phyloP scores from a whole-genome alignment of 2,329 filamentous ascomycete genomes.

The Ophiocordyceps camponoti-saundersi region DNA sequence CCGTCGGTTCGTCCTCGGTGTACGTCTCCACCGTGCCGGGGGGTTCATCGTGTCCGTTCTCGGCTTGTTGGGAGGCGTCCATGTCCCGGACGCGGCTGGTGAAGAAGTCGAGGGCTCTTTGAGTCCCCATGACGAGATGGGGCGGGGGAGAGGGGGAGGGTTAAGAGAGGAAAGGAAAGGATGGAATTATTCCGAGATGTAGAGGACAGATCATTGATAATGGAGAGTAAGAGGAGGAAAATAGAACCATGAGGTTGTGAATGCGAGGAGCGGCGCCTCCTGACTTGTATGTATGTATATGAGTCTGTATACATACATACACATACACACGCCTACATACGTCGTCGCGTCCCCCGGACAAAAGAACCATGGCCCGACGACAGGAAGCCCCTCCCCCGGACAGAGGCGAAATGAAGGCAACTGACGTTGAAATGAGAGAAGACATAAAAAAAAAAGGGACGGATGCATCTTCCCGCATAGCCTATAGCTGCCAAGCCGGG shows the following conservation, averaged over 20 bases:
- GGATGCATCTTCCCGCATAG: background rate
- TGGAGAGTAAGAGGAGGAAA: too few species aligned
- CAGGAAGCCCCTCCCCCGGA: too few species aligned
- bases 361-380: too few species aligned
- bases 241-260: too few species aligned
- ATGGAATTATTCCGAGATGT: too few species aligned
- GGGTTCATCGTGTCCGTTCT: conserved; percentile 8
- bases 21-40: conserved; percentile 13
- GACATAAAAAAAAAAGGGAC: background rate
- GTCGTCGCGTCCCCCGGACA: background rate
- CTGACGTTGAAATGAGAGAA: background rate
- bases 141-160: background rate
- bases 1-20: conserved; percentile 51
- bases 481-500: too few species aligned
- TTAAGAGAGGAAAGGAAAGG: too few species aligned
- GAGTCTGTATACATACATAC: background rate
- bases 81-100: conserved; percentile 14
- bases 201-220: too few species aligned
- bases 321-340: background rate
- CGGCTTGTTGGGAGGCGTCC: conserved; percentile 10
- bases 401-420: background rate
- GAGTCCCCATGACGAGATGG: background rate
- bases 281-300: background rate
- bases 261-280: background rate
- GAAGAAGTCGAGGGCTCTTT: conserved; percentile 5